Percentiles rank a stretch among this genome's conserved stretches.
Conservation (phyloP, 169 alveolate genomes). For the Cryptosporidium viatorum region DNA sequence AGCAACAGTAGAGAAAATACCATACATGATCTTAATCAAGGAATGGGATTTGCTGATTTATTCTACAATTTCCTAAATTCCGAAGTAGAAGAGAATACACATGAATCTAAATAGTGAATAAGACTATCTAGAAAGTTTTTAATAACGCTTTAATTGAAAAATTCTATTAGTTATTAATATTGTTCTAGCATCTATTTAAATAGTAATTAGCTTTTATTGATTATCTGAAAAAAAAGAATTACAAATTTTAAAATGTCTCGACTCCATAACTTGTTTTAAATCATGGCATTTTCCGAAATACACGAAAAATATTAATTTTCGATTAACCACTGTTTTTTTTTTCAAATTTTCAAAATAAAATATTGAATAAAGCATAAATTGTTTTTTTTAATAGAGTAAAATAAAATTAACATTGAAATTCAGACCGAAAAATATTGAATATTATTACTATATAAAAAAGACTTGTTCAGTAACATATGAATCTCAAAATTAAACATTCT, state of each 20-base stretch:
- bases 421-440: no score
- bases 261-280: no score
- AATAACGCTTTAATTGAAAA: neutral
- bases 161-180: neutral
- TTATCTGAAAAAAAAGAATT: neutral
- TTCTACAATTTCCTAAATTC: constrained; percentile 54
- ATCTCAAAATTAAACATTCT: neutral
- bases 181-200: neutral
- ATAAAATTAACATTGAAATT: no score
- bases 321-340: no score
- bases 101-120: neutral
- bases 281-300: no score
- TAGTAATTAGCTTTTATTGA: no score
- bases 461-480: neutral
- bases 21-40: constrained; percentile 9
- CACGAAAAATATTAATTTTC: no score
- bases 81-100: constrained; percentile 20
- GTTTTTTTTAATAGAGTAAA: no score
- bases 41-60: constrained; percentile 65
- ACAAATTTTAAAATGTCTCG: no score
- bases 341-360: no score
- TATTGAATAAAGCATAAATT: neutral
- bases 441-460: no score
- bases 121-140: neutral
- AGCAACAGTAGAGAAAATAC: constrained; percentile 15